Evolutionary conservation across 345 rosid species (phyloP), one percentile per base, ranked within the genome.

Genomic region (Aquilaria malaccensis): DNA sequence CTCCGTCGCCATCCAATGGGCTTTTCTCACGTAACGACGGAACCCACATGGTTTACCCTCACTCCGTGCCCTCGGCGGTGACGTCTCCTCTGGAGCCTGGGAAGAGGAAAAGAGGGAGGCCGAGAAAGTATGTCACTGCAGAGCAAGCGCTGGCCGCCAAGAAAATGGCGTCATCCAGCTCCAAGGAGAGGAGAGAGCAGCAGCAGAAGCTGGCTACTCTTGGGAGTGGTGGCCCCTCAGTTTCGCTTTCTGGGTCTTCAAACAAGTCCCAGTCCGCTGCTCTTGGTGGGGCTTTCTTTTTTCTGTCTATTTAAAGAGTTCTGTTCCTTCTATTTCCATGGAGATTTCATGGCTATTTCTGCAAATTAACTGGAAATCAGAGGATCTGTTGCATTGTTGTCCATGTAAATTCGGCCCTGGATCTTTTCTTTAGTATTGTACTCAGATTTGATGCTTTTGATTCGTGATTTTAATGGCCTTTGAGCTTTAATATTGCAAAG

Each of bases 121-220:
- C 97, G 7, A 77, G 99, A 76, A 94, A 94, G 92, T 90, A 94
- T 60, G 97, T 83, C 1, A 94, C 99, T 15, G 96, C 90, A 10
- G 97, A 92, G 47, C 92, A 83, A 62, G 99, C 96, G 52, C 50
- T 87, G 60, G 96, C 96, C 2, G 99, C 97, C 11, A 93, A 83
- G 84, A 89, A 83, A 72, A 74, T 84, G 73, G 88, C 91, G 3
- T 73, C 86, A 37, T 77, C 81, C 55, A 74, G 77, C 0, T 68
- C 70, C 65, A 72, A 79, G 2, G 78, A 77, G 68, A 83, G 76
- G 58, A 66, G 76, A 74, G 72, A 78, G 52, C 80, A 78, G 48
- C 82, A 72, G 48, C 67, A 56, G 15, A 60, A 69, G 60, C 65
- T 71, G 47, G 70, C 58, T 46, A 56, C 43, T 37, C 62, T 32